Conservation (phyloP, 441 rosid species). For the Euphorbia corollata region DNA sequence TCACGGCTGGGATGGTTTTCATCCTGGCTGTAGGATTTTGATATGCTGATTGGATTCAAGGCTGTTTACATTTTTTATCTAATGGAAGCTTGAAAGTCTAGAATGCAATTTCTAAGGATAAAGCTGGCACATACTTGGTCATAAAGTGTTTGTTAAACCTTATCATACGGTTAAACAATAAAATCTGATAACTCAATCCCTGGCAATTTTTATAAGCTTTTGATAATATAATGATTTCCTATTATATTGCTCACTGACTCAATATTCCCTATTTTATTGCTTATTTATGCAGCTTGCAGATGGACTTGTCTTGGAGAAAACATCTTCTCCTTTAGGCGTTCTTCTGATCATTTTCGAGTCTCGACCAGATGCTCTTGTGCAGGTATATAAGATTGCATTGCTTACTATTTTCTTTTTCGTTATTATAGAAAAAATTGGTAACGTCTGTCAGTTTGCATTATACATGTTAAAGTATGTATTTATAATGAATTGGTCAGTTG, state of each 20-base stretch:
- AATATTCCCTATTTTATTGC: constrained; percentile 1
- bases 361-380: constrained; percentile 93
- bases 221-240: constrained; percentile 3
- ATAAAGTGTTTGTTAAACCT: not conserved
- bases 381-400: constrained; percentile 39
- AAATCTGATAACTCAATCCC: not conserved
- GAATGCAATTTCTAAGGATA: not conserved
- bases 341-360: constrained; percentile 94
- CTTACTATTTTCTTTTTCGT: constrained; percentile 16
- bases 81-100: not conserved
- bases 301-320: constrained; percentile 84
- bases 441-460: too few species aligned
- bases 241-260: constrained; percentile 1
- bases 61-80: not conserved
- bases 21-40: not conserved
- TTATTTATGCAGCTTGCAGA: constrained; percentile 60
- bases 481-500: not conserved
- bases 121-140: not conserved
- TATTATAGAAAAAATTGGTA: not conserved
- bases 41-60: not conserved
- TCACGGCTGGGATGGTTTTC: not conserved
- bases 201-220: not conserved
- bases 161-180: not conserved
- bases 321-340: constrained; percentile 92
- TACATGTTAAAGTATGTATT: not conserved